Conservation (phyloP, 345 rosid species). For the Aethionema arabicum region DNA sequence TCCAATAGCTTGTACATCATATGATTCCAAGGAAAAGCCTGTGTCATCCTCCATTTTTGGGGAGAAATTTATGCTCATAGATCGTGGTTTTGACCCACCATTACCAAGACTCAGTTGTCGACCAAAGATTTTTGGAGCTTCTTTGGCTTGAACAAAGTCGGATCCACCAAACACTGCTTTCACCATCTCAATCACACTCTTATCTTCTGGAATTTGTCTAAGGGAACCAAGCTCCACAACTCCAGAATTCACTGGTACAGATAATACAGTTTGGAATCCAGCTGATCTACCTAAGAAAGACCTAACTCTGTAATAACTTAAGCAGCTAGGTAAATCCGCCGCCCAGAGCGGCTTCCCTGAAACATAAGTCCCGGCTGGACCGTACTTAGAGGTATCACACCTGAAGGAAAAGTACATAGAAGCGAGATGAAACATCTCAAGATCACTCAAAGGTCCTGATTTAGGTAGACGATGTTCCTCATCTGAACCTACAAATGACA, state of each 20-base stretch:
- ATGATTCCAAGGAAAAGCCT: constrained; percentile 57
- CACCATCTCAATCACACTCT: constrained; percentile 54
- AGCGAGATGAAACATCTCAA: constrained; percentile 71
- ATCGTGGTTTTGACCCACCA: constrained; percentile 59
- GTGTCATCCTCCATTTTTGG: constrained; percentile 87
- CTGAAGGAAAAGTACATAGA: constrained; percentile 66
- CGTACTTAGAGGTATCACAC: constrained; percentile 51
- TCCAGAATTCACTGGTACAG: constrained; percentile 73
- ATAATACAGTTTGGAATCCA: constrained; percentile 68
- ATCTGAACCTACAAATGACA: constrained; percentile 47
- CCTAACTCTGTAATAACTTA: constrained; percentile 57
- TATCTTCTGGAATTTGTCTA: constrained; percentile 61
- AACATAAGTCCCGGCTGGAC: constrained; percentile 60
- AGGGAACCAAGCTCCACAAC: constrained; percentile 88
- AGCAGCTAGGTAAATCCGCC: constrained; percentile 50
- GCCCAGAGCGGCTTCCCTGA: constrained; percentile 72
- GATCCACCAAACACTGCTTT: constrained; percentile 59
- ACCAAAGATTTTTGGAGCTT: constrained; percentile 79
- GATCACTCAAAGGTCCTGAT: constrained; percentile 53
- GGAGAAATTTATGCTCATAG: constrained; percentile 75
- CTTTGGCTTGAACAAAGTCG: constrained; percentile 53
- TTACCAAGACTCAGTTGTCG: constrained; percentile 79
- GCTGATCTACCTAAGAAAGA: constrained; percentile 77
- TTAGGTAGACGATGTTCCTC: constrained; percentile 43
- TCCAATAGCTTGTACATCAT: constrained; percentile 45